Percentiles rank a stretch among this genome's conserved stretches.
Evolutionary conservation across 306 rosid genomes (phyloP).

Genomic region (Pyrus communis): DNA sequence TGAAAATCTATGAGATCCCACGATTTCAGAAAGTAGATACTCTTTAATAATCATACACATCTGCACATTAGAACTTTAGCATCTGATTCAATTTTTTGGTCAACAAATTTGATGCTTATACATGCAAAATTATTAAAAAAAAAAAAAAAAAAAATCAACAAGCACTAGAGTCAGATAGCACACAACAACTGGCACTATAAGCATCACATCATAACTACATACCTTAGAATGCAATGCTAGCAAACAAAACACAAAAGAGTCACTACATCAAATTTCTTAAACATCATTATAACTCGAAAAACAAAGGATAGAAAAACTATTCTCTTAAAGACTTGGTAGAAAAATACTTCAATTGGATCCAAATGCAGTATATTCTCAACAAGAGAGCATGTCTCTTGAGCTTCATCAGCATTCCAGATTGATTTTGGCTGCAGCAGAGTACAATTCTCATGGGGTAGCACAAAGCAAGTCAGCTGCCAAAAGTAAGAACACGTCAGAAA

Average conservation of each 20-base stretch:
- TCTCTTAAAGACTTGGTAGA: not conserved
- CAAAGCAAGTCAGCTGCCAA: conserved; percentile 74
- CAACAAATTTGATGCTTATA: not conserved
- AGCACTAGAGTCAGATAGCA: not conserved
- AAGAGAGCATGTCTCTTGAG: conserved; percentile 57
- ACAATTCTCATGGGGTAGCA: conserved; percentile 60
- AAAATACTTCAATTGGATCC: conserved; percentile 85
- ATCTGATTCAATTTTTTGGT: too few relatives aligned
- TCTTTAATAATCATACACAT: too few relatives aligned
- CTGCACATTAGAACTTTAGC: too few relatives aligned
- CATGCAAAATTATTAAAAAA: not conserved
- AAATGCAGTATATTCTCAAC: conserved; percentile 83
- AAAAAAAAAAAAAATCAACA: not conserved
- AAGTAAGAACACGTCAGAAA: conserved; percentile 26
- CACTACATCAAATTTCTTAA: not conserved
- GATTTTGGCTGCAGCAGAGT: conserved; percentile 66
- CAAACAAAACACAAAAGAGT: not conserved
- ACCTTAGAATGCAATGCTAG: not conserved
- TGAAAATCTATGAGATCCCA: not conserved
- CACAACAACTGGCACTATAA: not conserved
- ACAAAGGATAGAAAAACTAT: not conserved
- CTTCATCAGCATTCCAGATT: conserved; percentile 71
- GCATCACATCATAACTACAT: not conserved
- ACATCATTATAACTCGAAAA: not conserved
- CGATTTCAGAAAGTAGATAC: not conserved